Evolutionary conservation across 257 asterid genomes (phyloP), one percentile per base, ranked within the genome.

Genomic region (Gentiana macrophylla): DNA sequence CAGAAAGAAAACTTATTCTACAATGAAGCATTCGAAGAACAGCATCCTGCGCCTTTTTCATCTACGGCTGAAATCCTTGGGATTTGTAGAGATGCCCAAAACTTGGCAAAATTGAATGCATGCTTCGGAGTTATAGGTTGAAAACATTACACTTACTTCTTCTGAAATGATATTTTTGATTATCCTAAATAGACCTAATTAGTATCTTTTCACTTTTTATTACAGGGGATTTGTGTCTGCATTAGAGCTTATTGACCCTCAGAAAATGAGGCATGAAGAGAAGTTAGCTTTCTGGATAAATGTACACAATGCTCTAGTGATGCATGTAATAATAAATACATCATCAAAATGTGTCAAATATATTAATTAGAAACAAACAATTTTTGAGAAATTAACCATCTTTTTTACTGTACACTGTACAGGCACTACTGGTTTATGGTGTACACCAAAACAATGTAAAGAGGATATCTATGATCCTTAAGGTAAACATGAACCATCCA

Each of bases 221-320:
- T 78, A 63, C 86, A 91, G 98, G 77, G 79, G 63, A 56, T 76
- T 91, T 10, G 77, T 87, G 67, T 75, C 86, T 0, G 67, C 63
- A 35, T 33, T 91, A 74, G 84, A 77, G n/a, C 66, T 71, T 65
- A 79, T 83, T 34, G 93, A 84, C 66, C 94, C 95, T 3, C 70
- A 83, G 61, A 89, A 77, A 56, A 56, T 91, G 69, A 87, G 71
- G 74, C 94, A 73, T 32, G 89, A 83, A 45, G 88, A 91, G 79
- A 91, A 85, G 61, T 50, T 91, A 49, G 94, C 97, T 3, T 91
- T 91, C 68, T 91, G 98, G 98, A 84, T 87, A 59, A 91, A 91
- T 62, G 82, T 91, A 57, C 98, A 91, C 72, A 91, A 91, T 62
- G 75, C 98, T 49, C 74, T 91, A 63, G 95, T 78, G n/a, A 91